phyloP scores from a whole-genome alignment of 2,329 filamentous ascomycete species.

The Talaromyces atroroseus region DNA sequence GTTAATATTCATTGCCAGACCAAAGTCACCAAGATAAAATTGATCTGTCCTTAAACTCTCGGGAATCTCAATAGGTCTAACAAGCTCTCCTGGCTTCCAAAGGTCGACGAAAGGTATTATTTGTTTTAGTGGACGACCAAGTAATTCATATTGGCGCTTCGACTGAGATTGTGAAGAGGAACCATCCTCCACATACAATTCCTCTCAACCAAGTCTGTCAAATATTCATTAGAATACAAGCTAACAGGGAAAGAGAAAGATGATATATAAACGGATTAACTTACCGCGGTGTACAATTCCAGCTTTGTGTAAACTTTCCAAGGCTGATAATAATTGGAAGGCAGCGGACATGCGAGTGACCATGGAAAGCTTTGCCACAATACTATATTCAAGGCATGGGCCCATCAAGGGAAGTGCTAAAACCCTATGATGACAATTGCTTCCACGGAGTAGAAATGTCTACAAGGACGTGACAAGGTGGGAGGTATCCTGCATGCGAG shows the following conservation, averaged over 20 bases:
- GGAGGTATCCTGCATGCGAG: conserved; percentile 18
- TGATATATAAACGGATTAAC: background rate
- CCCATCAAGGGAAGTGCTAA: conserved; percentile 21
- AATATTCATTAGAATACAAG: conserved; percentile 12
- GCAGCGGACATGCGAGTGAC: conserved; percentile 24
- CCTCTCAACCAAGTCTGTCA: conserved; percentile 22
- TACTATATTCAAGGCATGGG: conserved; percentile 15
- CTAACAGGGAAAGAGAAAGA: background rate
- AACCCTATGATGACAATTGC: conserved; percentile 17
- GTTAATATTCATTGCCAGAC: conserved; percentile 21
- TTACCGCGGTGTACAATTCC: conserved; percentile 25
- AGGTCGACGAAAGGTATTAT: conserved; percentile 20
- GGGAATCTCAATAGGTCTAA: conserved; percentile 19
- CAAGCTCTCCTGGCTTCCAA: conserved; percentile 23
- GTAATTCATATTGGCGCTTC: conserved; percentile 22
- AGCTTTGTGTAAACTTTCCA: conserved; percentile 23
- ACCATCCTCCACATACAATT: conserved; percentile 27
- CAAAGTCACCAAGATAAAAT: conserved; percentile 28
- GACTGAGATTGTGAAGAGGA: conserved; percentile 19
- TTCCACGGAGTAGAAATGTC: conserved; percentile 18
- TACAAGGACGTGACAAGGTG: conserved; percentile 18
- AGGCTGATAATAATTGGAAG: conserved; percentile 21
- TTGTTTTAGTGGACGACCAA: conserved; percentile 23
- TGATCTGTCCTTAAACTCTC: conserved; percentile 19
- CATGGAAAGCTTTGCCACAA: conserved; percentile 15